Evolutionary conservation across 768 basidiomycete species (phyloP).

Genomic region (Mycena epipterygia): DNA sequence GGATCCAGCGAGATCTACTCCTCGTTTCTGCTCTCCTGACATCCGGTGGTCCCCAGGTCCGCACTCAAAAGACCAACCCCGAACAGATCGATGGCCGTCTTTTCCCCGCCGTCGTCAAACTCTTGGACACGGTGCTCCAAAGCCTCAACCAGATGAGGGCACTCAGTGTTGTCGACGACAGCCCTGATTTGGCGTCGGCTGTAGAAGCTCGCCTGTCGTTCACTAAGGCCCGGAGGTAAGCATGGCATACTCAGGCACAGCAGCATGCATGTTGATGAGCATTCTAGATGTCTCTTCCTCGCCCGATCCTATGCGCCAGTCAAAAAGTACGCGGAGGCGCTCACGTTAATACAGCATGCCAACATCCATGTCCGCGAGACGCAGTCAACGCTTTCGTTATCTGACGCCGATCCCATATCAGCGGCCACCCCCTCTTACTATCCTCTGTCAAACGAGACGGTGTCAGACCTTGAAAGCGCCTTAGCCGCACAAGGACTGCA

Average conservation of each 20-base stretch:
- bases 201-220: constrained; percentile 83
- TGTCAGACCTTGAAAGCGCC: constrained; percentile 67
- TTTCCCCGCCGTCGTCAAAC: constrained; percentile 91
- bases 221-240: constrained; percentile 81
- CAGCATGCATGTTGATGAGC: constrained; percentile 9
- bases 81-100: constrained; percentile 76
- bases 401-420: constrained; percentile 61
- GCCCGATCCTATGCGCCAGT: constrained; percentile 79
- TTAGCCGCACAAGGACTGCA: constrained; percentile 61
- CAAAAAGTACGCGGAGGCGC: constrained; percentile 80
- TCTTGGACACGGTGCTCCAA: constrained; percentile 89
- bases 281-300: constrained; percentile 77
- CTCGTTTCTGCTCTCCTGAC: constrained; percentile 76
- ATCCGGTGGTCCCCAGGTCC: constrained; percentile 46
- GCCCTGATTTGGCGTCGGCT: constrained; percentile 82
- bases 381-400: constrained; percentile 63
- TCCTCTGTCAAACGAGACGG: constrained; percentile 57
- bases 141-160: constrained; percentile 87
- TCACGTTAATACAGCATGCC: constrained; percentile 79
- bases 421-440: constrained; percentile 64
- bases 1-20: constrained; percentile 90
- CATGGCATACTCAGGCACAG: constrained; percentile 7
- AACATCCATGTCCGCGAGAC: constrained; percentile 83
- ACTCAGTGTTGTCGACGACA: constrained; percentile 89
- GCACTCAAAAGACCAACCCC: constrained; percentile 43